Evolutionary conservation across 2,329 filamentous ascomycete species (phyloP).

Genomic region (Lomentospora prolificans): DNA sequence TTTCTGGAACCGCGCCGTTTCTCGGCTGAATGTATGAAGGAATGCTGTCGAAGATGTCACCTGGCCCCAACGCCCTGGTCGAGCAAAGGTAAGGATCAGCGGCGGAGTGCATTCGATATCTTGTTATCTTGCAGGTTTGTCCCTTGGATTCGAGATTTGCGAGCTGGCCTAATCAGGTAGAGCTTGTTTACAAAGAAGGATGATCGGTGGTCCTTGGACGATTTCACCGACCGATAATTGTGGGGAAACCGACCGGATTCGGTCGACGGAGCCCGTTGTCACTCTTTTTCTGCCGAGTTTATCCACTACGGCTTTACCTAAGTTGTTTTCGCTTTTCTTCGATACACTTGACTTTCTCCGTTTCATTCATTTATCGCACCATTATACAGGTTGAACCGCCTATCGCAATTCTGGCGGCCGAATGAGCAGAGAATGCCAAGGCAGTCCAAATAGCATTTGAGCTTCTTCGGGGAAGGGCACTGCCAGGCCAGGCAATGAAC

Average conservation of each 20-base stretch:
- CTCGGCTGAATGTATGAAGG: neutral
- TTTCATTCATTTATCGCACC: neutral
- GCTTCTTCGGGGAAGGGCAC: neutral
- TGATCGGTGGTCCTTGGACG: neutral
- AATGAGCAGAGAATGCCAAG: neutral
- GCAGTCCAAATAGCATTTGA: neutral
- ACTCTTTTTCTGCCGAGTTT: neutral
- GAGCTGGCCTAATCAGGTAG: neutral
- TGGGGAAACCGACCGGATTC: neutral
- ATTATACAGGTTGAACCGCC: neutral
- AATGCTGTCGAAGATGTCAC: neutral
- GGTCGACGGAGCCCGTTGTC: neutral
- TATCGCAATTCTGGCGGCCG: neutral
- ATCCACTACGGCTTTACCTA: neutral
- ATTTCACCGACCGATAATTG: neutral
- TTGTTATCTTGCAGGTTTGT: neutral
- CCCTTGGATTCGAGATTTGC: neutral
- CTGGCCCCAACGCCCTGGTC: neutral
- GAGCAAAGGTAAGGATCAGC: neutral
- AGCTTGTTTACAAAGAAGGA: neutral
- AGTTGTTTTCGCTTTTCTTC: neutral
- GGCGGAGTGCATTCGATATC: neutral
- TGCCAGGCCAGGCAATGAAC: too few species aligned
- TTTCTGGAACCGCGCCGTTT: neutral
- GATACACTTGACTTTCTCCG: too few species aligned